A percentile compares a stretch with the other conserved stretches of the same genome.
phyloP scores from a whole-genome alignment of 2,329 filamentous ascomycete species.

The Davidsoniella neocaledoniae region DNA sequence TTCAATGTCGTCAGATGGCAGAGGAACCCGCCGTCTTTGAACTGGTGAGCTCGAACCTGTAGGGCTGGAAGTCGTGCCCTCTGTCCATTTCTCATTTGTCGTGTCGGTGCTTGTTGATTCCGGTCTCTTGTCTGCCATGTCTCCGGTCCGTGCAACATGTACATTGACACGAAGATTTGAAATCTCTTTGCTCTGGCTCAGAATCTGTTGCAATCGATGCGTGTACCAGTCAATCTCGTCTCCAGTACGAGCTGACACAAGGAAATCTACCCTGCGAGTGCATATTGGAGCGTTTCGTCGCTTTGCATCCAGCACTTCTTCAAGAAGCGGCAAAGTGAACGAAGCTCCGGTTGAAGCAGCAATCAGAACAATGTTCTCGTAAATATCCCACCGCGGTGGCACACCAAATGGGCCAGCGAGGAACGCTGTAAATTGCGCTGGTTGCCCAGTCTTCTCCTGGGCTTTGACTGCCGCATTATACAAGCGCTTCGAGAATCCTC shows the following conservation, averaged over 20 bases:
- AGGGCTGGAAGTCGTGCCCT: background rate
- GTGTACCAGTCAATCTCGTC: constrained; percentile 41
- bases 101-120: background rate
- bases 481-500: constrained; percentile 39
- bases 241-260: constrained; percentile 33
- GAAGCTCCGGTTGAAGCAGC: constrained; percentile 47
- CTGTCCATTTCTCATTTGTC: background rate
- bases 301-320: constrained; percentile 29
- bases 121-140: background rate
- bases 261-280: constrained; percentile 34
- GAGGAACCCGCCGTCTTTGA: background rate
- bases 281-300: constrained; percentile 24
- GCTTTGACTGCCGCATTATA: constrained; percentile 28
- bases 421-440: constrained; percentile 25
- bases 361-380: constrained; percentile 42
- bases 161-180: constrained; percentile 31
- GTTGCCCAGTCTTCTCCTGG: constrained; percentile 17
- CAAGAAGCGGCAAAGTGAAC: constrained; percentile 42
- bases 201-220: constrained; percentile 28
- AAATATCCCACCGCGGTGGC: constrained; percentile 39
- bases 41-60: background rate
- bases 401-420: constrained; percentile 39
- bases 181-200: constrained; percentile 24
- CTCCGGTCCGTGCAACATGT: constrained; percentile 36
- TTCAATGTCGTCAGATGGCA: constrained; percentile 8